phyloP scores from a whole-genome alignment of 805 yeast species.

The Hanseniaspora lindneri region DNA sequence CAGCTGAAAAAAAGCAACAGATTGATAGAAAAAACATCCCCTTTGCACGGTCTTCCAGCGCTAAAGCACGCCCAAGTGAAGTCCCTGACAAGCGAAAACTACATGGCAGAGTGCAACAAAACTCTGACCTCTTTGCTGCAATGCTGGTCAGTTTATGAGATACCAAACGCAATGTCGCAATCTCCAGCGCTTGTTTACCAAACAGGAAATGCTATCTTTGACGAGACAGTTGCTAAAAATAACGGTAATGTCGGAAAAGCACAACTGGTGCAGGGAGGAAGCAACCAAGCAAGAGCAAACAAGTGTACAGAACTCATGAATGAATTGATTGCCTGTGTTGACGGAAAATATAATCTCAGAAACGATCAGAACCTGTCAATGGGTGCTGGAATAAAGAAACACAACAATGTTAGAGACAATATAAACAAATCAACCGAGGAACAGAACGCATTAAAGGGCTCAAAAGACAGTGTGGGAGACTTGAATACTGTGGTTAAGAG shows the following conservation, averaged over 20 bases:
- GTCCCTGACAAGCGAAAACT: conserved; percentile 44
- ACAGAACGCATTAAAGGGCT: conserved; percentile 23
- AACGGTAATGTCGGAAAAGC: conserved; percentile 8
- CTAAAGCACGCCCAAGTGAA: conserved; percentile 62
- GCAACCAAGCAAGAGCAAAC: conserved; percentile 27
- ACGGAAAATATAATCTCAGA: conserved; percentile 24
- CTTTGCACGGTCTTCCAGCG: conserved; percentile 48
- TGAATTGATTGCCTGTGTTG: conserved; percentile 67
- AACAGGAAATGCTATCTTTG: conserved; percentile 10
- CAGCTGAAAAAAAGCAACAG: conserved; percentile 2
- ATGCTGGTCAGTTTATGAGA: conserved; percentile 62
- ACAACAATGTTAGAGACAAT: conserved; percentile 18
- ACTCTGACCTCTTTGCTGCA: conserved; percentile 73
- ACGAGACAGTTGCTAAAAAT: conserved; percentile 8
- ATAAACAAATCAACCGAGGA: background rate
- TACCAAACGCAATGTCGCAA: conserved; percentile 68
- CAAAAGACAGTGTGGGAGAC: conserved; percentile 1
- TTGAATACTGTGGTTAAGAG: background rate
- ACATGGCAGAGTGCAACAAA: conserved; percentile 63
- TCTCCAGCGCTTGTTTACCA: conserved; percentile 10
- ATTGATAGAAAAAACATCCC: conserved; percentile 17
- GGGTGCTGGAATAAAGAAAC: conserved; percentile 18
- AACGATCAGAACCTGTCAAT: conserved; percentile 18
- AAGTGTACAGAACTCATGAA: conserved; percentile 53
- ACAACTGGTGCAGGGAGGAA: conserved; percentile 12